Percentiles rank a stretch among this genome's conserved stretches.
Conservation (phyloP, 768 basidiomycete species). For the Naganishia onofrii region DNA sequence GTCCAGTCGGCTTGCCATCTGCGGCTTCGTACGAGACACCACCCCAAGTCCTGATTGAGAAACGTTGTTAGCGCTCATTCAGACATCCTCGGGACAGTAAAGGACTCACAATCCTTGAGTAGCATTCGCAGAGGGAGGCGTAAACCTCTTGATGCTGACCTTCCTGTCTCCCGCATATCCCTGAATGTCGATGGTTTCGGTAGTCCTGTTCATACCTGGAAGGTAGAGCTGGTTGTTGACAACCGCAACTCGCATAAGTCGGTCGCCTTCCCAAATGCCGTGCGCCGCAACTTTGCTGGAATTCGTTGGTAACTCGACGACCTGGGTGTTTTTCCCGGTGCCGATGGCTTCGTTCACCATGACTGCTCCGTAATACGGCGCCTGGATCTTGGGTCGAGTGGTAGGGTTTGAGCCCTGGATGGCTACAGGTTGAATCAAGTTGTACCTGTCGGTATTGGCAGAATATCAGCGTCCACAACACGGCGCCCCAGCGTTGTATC, state of each 20-base stretch:
- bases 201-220: slow-evolving; percentile 13
- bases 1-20: slow-evolving; percentile 26
- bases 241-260: slow-evolving; percentile 20
- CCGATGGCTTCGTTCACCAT: slow-evolving; percentile 37
- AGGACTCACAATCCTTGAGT: slow-evolving; percentile 12
- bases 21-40: slow-evolving; percentile 30
- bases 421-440: slow-evolving; percentile 32
- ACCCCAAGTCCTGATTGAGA: slow-evolving; percentile 30
- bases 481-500: neutral
- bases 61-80: neutral
- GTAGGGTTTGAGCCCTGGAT: slow-evolving; percentile 10
- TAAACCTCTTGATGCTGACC: slow-evolving; percentile 19
- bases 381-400: slow-evolving; percentile 33
- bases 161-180: neutral
- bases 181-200: slow-evolving; percentile 5
- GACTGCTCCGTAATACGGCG: slow-evolving; percentile 34
- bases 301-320: slow-evolving; percentile 2
- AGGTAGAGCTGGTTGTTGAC: slow-evolving; percentile 25
- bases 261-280: slow-evolving; percentile 17
- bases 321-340: neutral
- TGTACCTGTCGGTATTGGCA: slow-evolving; percentile 27
- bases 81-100: neutral
- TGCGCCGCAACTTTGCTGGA: neutral
- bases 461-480: neutral
- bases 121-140: slow-evolving; percentile 14